These are phyloP conservation scores for Dactylonectria estremocensis DNA, from an alignment of 2,329 filamentous ascomycete genomes.

Conservation along the genomic window DNA sequence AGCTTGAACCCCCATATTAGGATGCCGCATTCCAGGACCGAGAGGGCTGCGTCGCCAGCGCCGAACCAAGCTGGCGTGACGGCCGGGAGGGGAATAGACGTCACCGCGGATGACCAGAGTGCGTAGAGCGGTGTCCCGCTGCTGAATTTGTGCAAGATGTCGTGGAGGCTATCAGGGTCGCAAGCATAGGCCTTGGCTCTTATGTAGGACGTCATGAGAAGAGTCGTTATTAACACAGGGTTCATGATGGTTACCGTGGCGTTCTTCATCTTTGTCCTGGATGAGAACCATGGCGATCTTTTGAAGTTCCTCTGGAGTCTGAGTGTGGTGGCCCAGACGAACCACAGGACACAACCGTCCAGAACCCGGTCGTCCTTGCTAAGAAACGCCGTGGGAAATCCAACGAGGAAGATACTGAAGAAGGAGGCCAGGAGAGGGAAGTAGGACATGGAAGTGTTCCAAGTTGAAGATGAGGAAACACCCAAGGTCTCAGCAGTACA, in stretches of 20 bases:
- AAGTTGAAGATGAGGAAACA: conserved; percentile 19
- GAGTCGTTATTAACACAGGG: conserved; percentile 63
- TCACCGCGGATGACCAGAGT: conserved; percentile 51
- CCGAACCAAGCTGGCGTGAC: conserved; percentile 55
- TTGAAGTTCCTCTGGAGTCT: conserved; percentile 57
- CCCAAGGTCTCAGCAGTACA: neutral
- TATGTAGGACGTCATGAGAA: conserved; percentile 61
- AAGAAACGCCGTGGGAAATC: conserved; percentile 58
- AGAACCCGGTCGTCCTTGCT: conserved; percentile 57
- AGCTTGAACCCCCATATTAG: conserved; percentile 69
- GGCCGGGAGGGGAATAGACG: conserved; percentile 15
- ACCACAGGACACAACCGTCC: conserved; percentile 63
- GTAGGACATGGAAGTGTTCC: conserved; percentile 45
- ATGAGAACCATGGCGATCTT: neutral
- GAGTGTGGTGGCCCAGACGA: conserved; percentile 64
- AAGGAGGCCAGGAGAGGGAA: conserved; percentile 49
- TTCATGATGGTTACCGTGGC: conserved; percentile 61
- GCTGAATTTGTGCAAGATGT: conserved; percentile 51
- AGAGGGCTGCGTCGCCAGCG: conserved; percentile 64
- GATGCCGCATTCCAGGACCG: conserved; percentile 66
- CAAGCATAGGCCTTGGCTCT: conserved; percentile 56
- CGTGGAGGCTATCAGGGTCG: conserved; percentile 48
- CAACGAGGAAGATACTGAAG: conserved; percentile 54
- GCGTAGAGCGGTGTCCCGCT: conserved; percentile 54
- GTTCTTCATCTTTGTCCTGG: conserved; percentile 43